Base-by-base conservation (phyloP, 106 monocot species). In the Allium fistulosum region DNA sequence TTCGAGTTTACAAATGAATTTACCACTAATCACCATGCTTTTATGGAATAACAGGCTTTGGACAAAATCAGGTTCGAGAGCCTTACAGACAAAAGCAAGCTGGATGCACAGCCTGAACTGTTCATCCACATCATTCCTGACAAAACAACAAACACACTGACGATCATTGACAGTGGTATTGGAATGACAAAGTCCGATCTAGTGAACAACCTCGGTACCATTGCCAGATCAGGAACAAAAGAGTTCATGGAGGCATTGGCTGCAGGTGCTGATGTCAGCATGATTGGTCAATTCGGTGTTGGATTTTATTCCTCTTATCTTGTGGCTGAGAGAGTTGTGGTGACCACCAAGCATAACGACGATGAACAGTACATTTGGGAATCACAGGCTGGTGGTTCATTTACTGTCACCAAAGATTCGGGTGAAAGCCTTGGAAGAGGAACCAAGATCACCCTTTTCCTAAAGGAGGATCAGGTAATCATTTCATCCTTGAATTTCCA, bases 221-320 rank as follows among this genome's bases (percentile, higher is more conserved):
- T 88, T 45, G 88, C 88, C 8, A 63, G 88, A 16, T 88, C 88
- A 4, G 88, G 88, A 55, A 88, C 88, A 7, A 88, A 88, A 59
- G 88, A 88, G 81, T 88, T 88, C 69, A 88, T 88, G 88, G 88
- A 88, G 72, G 88, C 88, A 0, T 79, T 88, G n/a, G 84, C 88
- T 53, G 88, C 88, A 37, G 88, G 88, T n/a, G 88, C 88, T 56
- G 88, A 88, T 65, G 88, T 88, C 16, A 84, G 84, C 63, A 88
- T 88, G 88, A 88, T 88, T 49, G 88, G 88, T 18, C 88, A 88
- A 66, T 88, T 88, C 22, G 88, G 88, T 53, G 88, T 88, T 5
- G 87, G 87, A 26, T 87, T 87, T 51, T 87, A 87, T 66, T 87
- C 87, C 0, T 80, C 87, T 14, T 88, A 88, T 51, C 82, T 88